Conservation (phyloP, 805 yeast genomes). For the Yarrowia keelungensis region DNA sequence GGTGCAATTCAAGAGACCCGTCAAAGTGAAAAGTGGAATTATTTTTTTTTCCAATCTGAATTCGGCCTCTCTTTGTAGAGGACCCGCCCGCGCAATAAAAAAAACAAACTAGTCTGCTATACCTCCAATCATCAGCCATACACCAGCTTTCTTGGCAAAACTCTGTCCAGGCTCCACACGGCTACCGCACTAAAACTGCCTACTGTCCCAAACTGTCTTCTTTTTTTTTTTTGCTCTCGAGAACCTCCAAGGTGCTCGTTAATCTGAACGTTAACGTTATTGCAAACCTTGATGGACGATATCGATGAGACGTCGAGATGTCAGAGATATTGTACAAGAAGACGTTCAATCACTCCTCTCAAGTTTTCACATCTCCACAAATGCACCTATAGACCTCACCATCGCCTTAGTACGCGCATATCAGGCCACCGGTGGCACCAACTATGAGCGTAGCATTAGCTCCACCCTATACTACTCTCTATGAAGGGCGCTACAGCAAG, state of each 20-base stretch:
- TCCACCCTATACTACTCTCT: neutral
- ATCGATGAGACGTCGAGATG: too few species aligned
- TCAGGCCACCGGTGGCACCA: neutral
- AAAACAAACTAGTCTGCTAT: too few species aligned
- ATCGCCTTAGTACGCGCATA: neutral
- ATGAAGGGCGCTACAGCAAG: slow-evolving; percentile 2
- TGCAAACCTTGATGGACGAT: neutral
- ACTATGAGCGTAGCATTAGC: neutral
- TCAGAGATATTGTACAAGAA: too few species aligned
- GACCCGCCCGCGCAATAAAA: too few species aligned
- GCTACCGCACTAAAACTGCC: slow-evolving; percentile 6
- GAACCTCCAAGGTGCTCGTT: slow-evolving; percentile 25
- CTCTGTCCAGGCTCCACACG: slow-evolving; percentile 1
- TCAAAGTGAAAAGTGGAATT: slow-evolving; percentile 1
- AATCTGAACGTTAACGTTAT: slow-evolving; percentile 1
- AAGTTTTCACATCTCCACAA: neutral
- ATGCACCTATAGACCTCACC: neutral
- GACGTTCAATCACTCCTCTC: neutral
- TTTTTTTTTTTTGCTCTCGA: neutral
- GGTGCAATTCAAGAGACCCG: neutral
- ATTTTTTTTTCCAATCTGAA: neutral
- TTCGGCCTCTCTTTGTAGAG: too few species aligned
- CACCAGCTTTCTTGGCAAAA: slow-evolving; percentile 19
- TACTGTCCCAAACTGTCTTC: neutral
- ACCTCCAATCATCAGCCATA: neutral